Base-by-base conservation (phyloP, 2,329 filamentous ascomycete species). In the Ophiostoma himal-ulmi region DNA sequence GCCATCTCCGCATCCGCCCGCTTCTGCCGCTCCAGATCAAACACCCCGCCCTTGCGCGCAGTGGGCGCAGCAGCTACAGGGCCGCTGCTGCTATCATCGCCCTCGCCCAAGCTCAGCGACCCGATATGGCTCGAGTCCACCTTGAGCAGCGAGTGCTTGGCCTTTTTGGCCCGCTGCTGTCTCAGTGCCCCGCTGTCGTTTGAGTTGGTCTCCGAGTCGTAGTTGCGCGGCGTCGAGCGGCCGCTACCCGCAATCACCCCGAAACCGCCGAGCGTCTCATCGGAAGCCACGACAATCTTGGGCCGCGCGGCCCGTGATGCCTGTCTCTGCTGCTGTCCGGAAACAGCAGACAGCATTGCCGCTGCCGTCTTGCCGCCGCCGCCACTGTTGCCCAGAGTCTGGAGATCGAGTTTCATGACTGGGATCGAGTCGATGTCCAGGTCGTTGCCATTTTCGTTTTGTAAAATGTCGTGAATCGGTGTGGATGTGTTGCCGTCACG, bases 401-500 rank as follows among this genome's bases (percentile, higher is more conserved):
- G 89, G 8, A 97, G 85, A 73, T 96, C 89, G 66, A 99, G 84
- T 77, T 96, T 89, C 88, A 99, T 95, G 76, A 99, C 94, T 1
- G 95, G 95, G 75, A 99, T 99, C 1, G 92, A 88, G 79, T 99
- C 95, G 62, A 99, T 90, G 77, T 99, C 94, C 10, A 98, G 82
- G 64, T 91, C 90, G 2, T 90, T 88, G 1, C 89, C 90, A 76
- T 94, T 94, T 71, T 88, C 88, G 71, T 84, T 88, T 71, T 88
- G 85, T 3, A 91, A 82, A 71, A 95, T 92, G 74, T 88, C 91
- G 76, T 94, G 91, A 68, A 95, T 89, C 0, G 92, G 92, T 0
- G 91, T 94, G 0, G 90, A 90, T 6, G 86, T 85, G 44, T 88
- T 66, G 26, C 68, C 36, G 82, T 65, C 34, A 7, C 62, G 62